phyloP scores from a whole-genome alignment of 2,329 filamentous ascomycete species.

The Zalaria sp. region DNA sequence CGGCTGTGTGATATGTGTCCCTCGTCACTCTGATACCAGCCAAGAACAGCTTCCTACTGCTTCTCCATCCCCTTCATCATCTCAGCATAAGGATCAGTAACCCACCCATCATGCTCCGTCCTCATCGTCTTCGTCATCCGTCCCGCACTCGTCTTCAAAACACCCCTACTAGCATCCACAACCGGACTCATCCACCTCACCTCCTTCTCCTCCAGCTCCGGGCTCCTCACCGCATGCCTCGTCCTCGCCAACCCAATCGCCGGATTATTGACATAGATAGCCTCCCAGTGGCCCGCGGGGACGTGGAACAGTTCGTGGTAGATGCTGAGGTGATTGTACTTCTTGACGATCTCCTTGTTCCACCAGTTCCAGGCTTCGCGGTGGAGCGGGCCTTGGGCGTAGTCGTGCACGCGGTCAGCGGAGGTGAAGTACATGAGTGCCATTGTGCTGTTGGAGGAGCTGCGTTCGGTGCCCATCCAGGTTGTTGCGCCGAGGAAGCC shows the following conservation, averaged over 20 bases:
- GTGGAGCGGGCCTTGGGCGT: conserved; percentile 37
- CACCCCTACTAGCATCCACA: conserved; percentile 19
- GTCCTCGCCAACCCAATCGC: conserved; percentile 18
- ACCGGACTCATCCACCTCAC: conserved; percentile 15
- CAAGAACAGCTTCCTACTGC: too few relatives aligned
- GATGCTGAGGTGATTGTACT: conserved; percentile 31
- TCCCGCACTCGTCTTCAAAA: conserved; percentile 18
- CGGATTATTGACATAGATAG: conserved; percentile 31
- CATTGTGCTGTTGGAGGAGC: conserved; percentile 26
- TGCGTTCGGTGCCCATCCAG: conserved; percentile 25
- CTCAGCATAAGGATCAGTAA: too few relatives aligned
- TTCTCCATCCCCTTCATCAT: too few relatives aligned
- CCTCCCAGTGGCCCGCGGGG: conserved; percentile 34
- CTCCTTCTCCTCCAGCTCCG: conserved; percentile 9
- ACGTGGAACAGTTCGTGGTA: conserved; percentile 42
- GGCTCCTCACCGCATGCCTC: conserved; percentile 10
- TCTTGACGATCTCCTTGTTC: conserved; percentile 12
- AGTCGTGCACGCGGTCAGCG: conserved; percentile 35
- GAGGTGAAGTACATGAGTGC: conserved; percentile 37
- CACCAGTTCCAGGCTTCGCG: conserved; percentile 38
- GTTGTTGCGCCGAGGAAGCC: conserved; percentile 33
- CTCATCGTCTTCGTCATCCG: conserved; percentile 11
- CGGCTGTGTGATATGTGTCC: too few relatives aligned
- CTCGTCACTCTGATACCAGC: too few relatives aligned
- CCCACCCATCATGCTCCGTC: too few relatives aligned